Conservation (phyloP, 2,329 filamentous ascomycete species). For the Tolypocladium paradoxum region DNA sequence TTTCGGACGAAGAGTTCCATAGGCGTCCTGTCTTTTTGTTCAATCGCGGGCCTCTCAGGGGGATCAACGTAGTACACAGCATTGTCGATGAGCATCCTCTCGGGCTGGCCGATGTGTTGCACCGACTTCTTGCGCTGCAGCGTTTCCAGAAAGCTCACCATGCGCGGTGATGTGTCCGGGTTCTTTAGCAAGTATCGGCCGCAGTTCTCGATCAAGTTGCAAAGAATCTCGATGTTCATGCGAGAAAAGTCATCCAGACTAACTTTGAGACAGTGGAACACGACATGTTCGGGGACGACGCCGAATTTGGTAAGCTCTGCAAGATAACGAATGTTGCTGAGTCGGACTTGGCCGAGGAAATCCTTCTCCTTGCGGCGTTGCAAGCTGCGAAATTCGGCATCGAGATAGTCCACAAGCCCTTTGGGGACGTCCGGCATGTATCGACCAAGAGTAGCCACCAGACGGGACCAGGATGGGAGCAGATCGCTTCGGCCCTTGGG, state of each 20-base stretch:
- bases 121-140: constrained; percentile 92
- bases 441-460: constrained; percentile 85
- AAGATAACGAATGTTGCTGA: constrained; percentile 93
- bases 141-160: constrained; percentile 89
- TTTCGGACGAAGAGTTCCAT: constrained; percentile 90
- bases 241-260: constrained; percentile 94
- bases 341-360: constrained; percentile 85
- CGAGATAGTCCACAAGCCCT: constrained; percentile 80
- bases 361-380: constrained; percentile 97
- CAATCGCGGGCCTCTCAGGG: constrained; percentile 82
- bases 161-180: constrained; percentile 82
- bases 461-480: constrained; percentile 79
- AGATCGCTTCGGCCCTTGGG: constrained; percentile 90
- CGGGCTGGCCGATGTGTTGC: constrained; percentile 88
- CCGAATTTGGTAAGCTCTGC: constrained; percentile 97
- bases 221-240: constrained; percentile 99
- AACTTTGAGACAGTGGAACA: constrained; percentile 97
- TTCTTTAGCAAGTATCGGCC: constrained; percentile 89
- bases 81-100: constrained; percentile 97
- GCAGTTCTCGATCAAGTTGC: constrained; percentile 91
- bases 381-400: constrained; percentile 92
- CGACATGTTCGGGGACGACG: constrained; percentile 94
- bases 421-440: constrained; percentile 94
- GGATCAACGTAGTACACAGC: constrained; percentile 97
- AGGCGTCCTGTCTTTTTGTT: constrained; percentile 91